Conservation (phyloP, 768 basidiomycete genomes). For the Cystobasidium onofrii region DNA sequence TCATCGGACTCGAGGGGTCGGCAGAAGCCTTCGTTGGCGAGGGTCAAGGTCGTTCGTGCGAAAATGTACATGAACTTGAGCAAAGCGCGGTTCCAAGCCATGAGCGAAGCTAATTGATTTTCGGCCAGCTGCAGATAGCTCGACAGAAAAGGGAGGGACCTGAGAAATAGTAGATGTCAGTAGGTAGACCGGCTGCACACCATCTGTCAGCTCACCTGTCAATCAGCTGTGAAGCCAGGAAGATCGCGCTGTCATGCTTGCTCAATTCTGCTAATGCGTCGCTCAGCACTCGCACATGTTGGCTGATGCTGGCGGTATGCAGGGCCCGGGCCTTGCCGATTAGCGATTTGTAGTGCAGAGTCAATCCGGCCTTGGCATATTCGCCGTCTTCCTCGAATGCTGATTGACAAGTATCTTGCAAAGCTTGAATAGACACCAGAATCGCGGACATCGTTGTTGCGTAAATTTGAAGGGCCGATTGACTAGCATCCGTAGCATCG, state of each 20-base stretch:
- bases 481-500: not conserved
- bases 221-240: not conserved
- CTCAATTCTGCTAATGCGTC: not conserved
- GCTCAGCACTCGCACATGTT: not conserved
- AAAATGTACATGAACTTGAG: slow-evolving; percentile 79
- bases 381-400: slow-evolving; percentile 28
- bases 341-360: not conserved
- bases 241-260: not conserved
- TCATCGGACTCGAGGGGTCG: slow-evolving; percentile 64
- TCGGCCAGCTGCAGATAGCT: slow-evolving; percentile 56
- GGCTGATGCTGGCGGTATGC: not conserved
- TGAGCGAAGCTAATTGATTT: slow-evolving; percentile 55
- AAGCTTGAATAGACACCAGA: slow-evolving; percentile 48
- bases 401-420: not conserved
- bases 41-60: slow-evolving; percentile 61
- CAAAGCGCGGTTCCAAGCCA: slow-evolving; percentile 62
- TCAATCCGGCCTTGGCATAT: slow-evolving; percentile 32
- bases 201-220: not conserved
- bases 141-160: slow-evolving; percentile 61
- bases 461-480: not conserved
- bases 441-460: slow-evolving; percentile 45
- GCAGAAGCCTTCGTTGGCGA: slow-evolving; percentile 85
- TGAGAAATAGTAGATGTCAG: not conserved
- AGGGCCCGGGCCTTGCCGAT: not conserved
- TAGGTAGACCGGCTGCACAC: too few species aligned